Evolutionary conservation across 1,284 basidiomycete genomes (phyloP), one percentile per base, ranked within the genome.

Genomic region (Sporisorium iseilematis-ciliati): DNA sequence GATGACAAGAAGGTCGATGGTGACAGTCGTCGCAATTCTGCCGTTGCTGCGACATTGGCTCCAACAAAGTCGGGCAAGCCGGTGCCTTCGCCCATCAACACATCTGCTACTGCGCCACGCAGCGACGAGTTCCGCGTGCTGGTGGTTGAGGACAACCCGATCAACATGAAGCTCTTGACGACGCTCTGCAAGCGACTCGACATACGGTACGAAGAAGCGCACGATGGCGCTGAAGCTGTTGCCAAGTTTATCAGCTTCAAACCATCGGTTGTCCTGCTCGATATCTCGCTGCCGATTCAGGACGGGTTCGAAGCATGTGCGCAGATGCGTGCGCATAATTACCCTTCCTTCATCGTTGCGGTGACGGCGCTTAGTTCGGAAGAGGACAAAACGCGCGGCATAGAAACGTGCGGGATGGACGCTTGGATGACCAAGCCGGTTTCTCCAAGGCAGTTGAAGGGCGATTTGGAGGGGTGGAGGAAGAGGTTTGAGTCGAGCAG

Each of bases 81-180:
- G 35, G 45, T 35, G 11, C 43, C 55, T 18, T 26, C 49, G 33
- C 57, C 54, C 25, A 64, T 62, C 56, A 29, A 57, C 52, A 73
- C 60, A 7, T n/a, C 38, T n/a, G 23, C 35, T 23, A 4, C 55
- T 16, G 7, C 45, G 0, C 33, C 38, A 25, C 20, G 25, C 23
- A 41, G 59, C 12, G 61, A 74, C 33, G 77, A 71, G 48, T 82
- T 80, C 55, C 53, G 65, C 16, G 77, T 79, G 4, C 70, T 82
- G 0, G 63, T 79, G 12, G 80, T 82, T 7, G 80, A 82, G 56
- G 80, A 82, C 71, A 82, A 82, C 43, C 77, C 77, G 23, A 70
- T 81, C 57, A 81, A 82, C 67, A 74, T 82, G 70, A 49, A 43
- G 23, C 65, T 82, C 18, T 65, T 82, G 25, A 77, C 78, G 21